These are phyloP conservation scores for Pleurotus sapidus DNA, from an alignment of 768 basidiomycete species.

Conservation along the genomic window DNA sequence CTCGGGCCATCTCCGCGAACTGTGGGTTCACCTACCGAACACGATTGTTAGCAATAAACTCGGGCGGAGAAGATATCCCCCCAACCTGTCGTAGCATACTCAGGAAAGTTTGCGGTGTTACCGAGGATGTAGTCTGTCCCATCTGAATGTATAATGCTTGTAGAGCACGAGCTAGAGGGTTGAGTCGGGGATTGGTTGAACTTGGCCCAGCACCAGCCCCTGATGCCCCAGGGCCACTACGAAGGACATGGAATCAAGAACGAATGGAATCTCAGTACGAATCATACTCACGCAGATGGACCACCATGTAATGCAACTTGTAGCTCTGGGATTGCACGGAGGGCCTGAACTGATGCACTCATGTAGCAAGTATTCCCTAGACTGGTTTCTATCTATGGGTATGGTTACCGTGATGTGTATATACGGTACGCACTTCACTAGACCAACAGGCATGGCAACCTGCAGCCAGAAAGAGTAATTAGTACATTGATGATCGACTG, in stretches of 20 bases:
- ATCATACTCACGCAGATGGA: conserved; percentile 35
- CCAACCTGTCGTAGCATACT: conserved; percentile 54
- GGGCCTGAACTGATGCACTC: conserved; percentile 93
- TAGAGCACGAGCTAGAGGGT: conserved; percentile 46
- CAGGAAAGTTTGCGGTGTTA: conserved; percentile 71
- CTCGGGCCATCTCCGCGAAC: conserved; percentile 72
- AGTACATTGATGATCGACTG: conserved; percentile 9
- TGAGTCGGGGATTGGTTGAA: conserved; percentile 13
- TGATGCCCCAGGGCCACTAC: no score
- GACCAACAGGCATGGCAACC: conserved; percentile 79
- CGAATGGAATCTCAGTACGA: no score
- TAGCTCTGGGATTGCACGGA: conserved; percentile 90
- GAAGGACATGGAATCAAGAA: no score
- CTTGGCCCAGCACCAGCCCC: conserved; percentile 11
- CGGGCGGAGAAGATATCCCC: no score
- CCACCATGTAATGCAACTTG: conserved; percentile 55
- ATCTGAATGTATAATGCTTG: conserved; percentile 73
- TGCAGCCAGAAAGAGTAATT: conserved; percentile 21
- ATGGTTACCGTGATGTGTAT: not conserved
- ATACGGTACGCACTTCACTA: conserved; percentile 56
- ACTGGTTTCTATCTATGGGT: conserved; percentile 23
- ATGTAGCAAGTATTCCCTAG: conserved; percentile 98
- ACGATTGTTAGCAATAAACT: no score
- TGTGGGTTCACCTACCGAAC: conserved; percentile 63
- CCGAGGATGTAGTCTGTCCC: conserved; percentile 70